A percentile compares a stretch with the other conserved stretches of the same genome.
Conservation (phyloP, 2,329 filamentous ascomycete genomes). For the Ceratocystis harringtonii region DNA sequence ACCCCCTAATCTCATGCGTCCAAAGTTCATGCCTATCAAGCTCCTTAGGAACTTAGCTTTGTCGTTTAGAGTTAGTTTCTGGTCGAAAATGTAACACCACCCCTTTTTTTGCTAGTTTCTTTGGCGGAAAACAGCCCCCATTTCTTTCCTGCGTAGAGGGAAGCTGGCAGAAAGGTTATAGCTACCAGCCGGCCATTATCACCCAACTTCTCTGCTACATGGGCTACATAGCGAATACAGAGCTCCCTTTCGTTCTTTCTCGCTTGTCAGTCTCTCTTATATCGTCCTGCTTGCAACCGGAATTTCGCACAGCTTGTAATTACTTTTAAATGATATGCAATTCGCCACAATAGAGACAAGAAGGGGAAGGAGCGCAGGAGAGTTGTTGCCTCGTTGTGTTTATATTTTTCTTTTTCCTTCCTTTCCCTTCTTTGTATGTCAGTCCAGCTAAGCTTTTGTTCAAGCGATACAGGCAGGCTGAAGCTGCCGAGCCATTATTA, state of each 20-base stretch:
- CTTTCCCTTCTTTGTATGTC: not conserved
- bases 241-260: not conserved
- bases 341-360: not conserved
- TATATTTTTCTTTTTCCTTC: not conserved
- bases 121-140: not conserved
- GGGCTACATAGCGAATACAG: not conserved
- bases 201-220: too few species aligned
- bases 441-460: not conserved
- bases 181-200: too few species aligned
- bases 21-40: constrained; percentile 1
- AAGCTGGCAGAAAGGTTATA: too few species aligned
- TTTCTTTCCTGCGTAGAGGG: too few species aligned
- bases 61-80: not conserved
- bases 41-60: not conserved
- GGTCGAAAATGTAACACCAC: not conserved
- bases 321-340: not conserved
- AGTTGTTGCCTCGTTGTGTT: not conserved
- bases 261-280: not conserved
- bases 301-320: not conserved
- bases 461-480: not conserved
- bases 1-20: not conserved
- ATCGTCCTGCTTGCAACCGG: not conserved
- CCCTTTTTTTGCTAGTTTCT: not conserved
- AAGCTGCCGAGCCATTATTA: not conserved
- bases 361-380: not conserved